phyloP scores from a whole-genome alignment of 805 yeast genomes.

The Candida silvatica region DNA sequence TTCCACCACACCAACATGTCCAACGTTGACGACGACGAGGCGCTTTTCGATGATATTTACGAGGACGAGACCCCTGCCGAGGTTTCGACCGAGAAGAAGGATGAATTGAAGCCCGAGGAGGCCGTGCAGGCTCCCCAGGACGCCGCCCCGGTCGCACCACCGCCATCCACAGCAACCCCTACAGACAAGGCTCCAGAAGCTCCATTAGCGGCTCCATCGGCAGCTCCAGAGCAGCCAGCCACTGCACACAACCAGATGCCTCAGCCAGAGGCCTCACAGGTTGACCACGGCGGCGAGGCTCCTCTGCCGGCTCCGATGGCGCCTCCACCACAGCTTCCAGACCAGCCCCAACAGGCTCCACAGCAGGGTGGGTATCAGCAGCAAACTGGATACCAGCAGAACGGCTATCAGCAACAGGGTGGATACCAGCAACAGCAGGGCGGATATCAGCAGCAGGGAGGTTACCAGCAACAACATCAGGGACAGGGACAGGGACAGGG shows the following conservation, averaged over 20 bases:
- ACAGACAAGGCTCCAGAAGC: not conserved
- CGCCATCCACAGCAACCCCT: slow-evolving; percentile 5
- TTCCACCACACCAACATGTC: slow-evolving; percentile 40
- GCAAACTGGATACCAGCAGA: not conserved
- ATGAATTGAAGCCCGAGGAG: slow-evolving; percentile 1
- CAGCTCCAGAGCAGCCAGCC: slow-evolving; percentile 2
- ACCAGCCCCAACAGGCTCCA: slow-evolving; percentile 10
- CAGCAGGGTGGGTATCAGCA: slow-evolving; percentile 3
- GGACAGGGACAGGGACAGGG: not conserved
- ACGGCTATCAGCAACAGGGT: not conserved
- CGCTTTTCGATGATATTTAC: slow-evolving; percentile 88
- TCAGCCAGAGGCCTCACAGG: too few species aligned
- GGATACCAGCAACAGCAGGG: not conserved
- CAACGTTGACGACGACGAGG: slow-evolving; percentile 83
- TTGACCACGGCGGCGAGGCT: not conserved
- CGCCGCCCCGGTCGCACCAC: not conserved
- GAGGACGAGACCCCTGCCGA: slow-evolving; percentile 21
- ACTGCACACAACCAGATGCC: too few species aligned
- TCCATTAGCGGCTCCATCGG: slow-evolving; percentile 3
- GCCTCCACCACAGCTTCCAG: not conserved
- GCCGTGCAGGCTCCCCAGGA: not conserved
- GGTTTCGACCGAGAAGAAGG: slow-evolving; percentile 8
- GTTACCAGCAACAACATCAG: slow-evolving; percentile 7
- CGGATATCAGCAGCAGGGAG: not conserved
- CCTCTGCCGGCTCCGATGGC: slow-evolving; percentile 3